Conservation (phyloP, 306 rosid genomes). For the Rosa rugosa region DNA sequence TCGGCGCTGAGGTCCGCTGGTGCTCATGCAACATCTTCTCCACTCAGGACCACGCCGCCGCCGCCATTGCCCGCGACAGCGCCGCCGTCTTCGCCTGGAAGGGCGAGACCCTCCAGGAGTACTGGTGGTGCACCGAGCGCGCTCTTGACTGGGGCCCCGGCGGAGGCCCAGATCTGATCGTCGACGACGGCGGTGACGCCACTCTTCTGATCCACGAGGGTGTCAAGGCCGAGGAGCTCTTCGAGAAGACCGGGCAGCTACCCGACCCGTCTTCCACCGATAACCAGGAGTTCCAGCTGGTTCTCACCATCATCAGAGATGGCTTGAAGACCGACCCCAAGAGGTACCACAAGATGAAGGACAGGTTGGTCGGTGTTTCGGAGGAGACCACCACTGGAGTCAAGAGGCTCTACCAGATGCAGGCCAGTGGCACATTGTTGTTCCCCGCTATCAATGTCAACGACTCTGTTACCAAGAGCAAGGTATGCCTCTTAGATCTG, state of each 20-base stretch:
- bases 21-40: conserved; percentile 97
- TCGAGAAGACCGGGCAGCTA: conserved; percentile 47
- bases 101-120: conserved; percentile 93
- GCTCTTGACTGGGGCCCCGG: conserved; percentile 89
- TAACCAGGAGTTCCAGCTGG: conserved; percentile 82
- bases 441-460: conserved; percentile 97
- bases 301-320: conserved; percentile 66
- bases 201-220: conserved; percentile 89
- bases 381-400: conserved; percentile 99
- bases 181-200: conserved; percentile 91
- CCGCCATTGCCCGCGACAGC: conserved; percentile 84
- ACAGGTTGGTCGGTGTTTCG: conserved; percentile 80
- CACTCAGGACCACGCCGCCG: conserved; percentile 96
- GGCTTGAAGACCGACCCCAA: conserved; percentile 80
- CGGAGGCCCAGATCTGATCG: conserved; percentile 93
- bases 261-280: conserved; percentile 78
- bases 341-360: conserved; percentile 89
- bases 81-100: conserved; percentile 97
- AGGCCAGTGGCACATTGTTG: conserved; percentile 62
- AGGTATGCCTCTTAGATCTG: conserved; percentile 41
- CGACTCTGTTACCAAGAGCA: conserved; percentile 98
- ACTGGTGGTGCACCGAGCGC: conserved; percentile 98
- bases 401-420: conserved; percentile 98
- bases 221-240: conserved; percentile 77
- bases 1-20: conserved; percentile 98